These are phyloP conservation scores for Populus davidiana DNA, from an alignment of 345 rosid species.

Conservation along the genomic window DNA sequence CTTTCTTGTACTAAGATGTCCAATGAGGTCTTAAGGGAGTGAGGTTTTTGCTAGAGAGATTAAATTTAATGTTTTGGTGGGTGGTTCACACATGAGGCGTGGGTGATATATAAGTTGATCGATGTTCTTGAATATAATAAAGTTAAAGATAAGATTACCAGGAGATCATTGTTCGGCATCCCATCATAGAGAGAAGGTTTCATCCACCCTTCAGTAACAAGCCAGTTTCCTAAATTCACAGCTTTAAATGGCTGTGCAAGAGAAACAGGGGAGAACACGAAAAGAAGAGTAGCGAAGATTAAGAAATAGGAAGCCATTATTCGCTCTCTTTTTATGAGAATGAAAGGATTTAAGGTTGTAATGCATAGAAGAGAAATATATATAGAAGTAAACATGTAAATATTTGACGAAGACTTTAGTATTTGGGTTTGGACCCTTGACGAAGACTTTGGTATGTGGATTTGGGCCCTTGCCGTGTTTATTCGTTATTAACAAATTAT, in stretches of 20 bases:
- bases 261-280: conserved; percentile 5
- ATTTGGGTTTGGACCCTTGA: too few species aligned
- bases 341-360: too few species aligned
- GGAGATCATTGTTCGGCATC: conserved; percentile 36
- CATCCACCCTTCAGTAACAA: conserved; percentile 44
- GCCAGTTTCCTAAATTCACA: conserved; percentile 42
- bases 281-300: not conserved
- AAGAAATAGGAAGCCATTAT: not conserved
- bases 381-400: too few species aligned
- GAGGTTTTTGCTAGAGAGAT: not conserved
- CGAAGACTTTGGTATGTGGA: not conserved
- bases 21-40: not conserved
- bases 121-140: not conserved
- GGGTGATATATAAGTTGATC: not conserved
- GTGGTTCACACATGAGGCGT: not conserved
- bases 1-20: too few species aligned
- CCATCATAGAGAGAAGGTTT: conserved; percentile 25
- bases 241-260: conserved; percentile 31
- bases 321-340: not conserved
- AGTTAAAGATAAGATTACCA: conserved; percentile 19
- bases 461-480: not conserved
- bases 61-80: not conserved
- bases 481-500: too few species aligned
- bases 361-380: too few species aligned
- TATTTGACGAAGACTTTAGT: too few species aligned